Percentiles rank a stretch among this genome's conserved stretches.
Evolutionary conservation across 1,284 basidiomycete genomes (phyloP).

Genomic region (Fistulina hepatica): DNA sequence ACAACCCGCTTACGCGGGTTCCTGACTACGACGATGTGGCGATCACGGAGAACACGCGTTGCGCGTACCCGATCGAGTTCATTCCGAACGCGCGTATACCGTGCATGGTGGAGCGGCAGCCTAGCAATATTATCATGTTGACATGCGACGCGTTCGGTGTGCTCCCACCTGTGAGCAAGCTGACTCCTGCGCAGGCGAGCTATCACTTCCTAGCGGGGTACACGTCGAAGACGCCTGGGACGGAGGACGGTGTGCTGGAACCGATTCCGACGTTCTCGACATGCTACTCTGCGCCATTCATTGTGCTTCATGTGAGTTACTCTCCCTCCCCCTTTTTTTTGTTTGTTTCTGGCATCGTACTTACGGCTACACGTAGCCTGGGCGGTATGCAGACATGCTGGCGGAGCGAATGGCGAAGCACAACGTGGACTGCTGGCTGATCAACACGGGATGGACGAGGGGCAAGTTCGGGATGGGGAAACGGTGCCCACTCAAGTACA

Average conservation of each 20-base stretch:
- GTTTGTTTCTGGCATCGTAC: conserved; percentile 15
- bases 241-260: conserved; percentile 96
- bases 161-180: conserved; percentile 88
- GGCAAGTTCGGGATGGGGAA: conserved; percentile 89
- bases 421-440: conserved; percentile 94
- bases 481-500: conserved; percentile 92
- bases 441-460: conserved; percentile 98
- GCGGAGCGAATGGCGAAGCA: conserved; percentile 89
- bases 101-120: conserved; percentile 75
- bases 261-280: conserved; percentile 99
- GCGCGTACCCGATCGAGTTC: conserved; percentile 95
- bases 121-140: conserved; percentile 95
- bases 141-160: conserved; percentile 99
- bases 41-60: conserved; percentile 99
- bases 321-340: background rate
- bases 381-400: conserved; percentile 95
- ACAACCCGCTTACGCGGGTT: conserved; percentile 77
- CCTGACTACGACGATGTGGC: conserved; percentile 95
- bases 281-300: conserved; percentile 98
- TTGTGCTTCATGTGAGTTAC: conserved; percentile 76
- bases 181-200: conserved; percentile 90
- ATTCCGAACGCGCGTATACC: conserved; percentile 95
- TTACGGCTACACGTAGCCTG: conserved; percentile 50
- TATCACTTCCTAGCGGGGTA: conserved; percentile 98
- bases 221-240: conserved; percentile 95